Percentiles rank a stretch among this genome's conserved stretches.
phyloP scores from a whole-genome alignment of 805 yeast species.

The Hemisphaericaspora nanyangensis region DNA sequence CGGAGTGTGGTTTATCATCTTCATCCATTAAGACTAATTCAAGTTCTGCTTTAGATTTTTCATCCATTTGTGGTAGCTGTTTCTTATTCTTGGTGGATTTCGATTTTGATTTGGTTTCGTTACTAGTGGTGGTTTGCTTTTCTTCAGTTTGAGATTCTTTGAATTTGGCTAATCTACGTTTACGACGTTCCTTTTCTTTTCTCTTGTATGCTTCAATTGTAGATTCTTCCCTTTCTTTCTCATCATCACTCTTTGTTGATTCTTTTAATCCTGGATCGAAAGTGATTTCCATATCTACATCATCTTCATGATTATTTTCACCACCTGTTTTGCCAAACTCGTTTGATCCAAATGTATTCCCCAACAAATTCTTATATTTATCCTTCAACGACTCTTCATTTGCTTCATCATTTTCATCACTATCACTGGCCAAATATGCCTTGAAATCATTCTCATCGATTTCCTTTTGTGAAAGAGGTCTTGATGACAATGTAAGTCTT shows the following conservation, averaged over 20 bases:
- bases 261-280: constrained; percentile 82
- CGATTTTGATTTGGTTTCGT: constrained; percentile 14
- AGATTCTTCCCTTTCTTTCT: constrained; percentile 49
- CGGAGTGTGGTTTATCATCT: constrained; percentile 33
- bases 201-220: constrained; percentile 78
- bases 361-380: constrained; percentile 60
- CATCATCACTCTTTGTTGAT: constrained; percentile 22
- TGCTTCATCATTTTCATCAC: constrained; percentile 21
- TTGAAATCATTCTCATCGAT: constrained; percentile 86
- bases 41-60: constrained; percentile 53
- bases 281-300: constrained; percentile 91
- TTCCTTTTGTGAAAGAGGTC: constrained; percentile 84
- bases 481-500: constrained; percentile 68
- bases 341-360: constrained; percentile 32
- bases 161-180: constrained; percentile 72
- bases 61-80: constrained; percentile 14
- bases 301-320: constrained; percentile 63
- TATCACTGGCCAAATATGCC: constrained; percentile 74
- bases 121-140: constrained; percentile 20
- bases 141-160: constrained; percentile 51
- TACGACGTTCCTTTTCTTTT: constrained; percentile 90
- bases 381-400: constrained; percentile 40
- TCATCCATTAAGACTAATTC: constrained; percentile 68
- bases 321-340: constrained; percentile 25
- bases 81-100: constrained; percentile 17